Base-by-base conservation (phyloP, 148 eudicot species). In the Silene latifolia region DNA sequence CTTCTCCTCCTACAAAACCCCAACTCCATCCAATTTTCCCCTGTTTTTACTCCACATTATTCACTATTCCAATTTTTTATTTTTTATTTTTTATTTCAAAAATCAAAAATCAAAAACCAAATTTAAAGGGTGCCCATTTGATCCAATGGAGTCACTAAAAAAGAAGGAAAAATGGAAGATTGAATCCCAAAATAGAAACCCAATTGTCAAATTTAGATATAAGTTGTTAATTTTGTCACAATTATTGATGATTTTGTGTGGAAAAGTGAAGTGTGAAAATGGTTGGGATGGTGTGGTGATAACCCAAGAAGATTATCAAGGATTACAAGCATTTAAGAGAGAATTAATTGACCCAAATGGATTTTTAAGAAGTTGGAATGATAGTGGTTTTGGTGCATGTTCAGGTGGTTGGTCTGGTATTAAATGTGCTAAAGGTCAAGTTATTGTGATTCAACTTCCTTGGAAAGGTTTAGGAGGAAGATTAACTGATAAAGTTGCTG, bases 361-460 rank as follows among this genome's bases (percentile, higher is more conserved):
- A 63, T 87, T 76, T 74, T 72, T 90, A 47, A 84, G 13, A 12
- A 87, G 88, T 76, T 92, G 97, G 97, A 92, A 92, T 59, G 92
- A 87, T 64, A 83, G 80, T 23, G 92, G 97, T 0, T 80, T 74
- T 15, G 89, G 89, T 5, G 96, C 93, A 10, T 90, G 96, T 73
- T 90, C 93, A 0, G 96, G 93, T 53, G 87, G 90, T 4, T 92
- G 97, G 97, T 65, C 35, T 12, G 97, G 97, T 0, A 90, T 92
- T 59, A 92, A 90, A 77, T 92, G 97, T 82, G 95, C 97, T 7
- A 76, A 92, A 75, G 97, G 97, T 13, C 93, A 90, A 82, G 97
- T 92, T 0, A 92, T 90, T 67, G 95, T 90, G 3, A 87, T 92
- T 67, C 95, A 92, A 77, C 93, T 92, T 51, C 97, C 97, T 6